phyloP scores from a whole-genome alignment of 371 early-diverging fungal species.

The Actinomortierella ambigua region DNA sequence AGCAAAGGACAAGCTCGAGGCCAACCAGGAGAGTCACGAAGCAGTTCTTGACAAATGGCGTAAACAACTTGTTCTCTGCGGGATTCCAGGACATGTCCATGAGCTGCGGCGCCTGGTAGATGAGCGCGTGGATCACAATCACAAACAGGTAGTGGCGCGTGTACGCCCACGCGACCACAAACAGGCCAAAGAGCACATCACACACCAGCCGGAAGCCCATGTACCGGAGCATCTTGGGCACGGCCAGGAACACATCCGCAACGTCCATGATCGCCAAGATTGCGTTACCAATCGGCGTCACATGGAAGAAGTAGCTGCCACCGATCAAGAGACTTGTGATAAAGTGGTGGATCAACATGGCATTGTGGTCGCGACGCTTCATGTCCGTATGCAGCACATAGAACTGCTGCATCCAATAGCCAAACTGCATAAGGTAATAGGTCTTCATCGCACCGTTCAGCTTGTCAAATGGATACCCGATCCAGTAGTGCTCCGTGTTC shows the following conservation, averaged over 20 bases:
- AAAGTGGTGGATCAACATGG: slow-evolving; percentile 82
- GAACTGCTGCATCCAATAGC: slow-evolving; percentile 83
- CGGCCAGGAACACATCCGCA: slow-evolving; percentile 79
- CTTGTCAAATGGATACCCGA: slow-evolving; percentile 72
- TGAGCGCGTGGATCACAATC: slow-evolving; percentile 60
- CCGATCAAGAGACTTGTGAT: slow-evolving; percentile 74
- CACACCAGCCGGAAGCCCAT: slow-evolving; percentile 60
- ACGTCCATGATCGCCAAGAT: slow-evolving; percentile 84
- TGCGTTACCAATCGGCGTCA: slow-evolving; percentile 80
- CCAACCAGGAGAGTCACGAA: slow-evolving; percentile 64
- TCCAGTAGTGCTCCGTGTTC: slow-evolving; percentile 72
- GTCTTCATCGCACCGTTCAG: slow-evolving; percentile 59
- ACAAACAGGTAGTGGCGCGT: slow-evolving; percentile 77
- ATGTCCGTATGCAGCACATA: slow-evolving; percentile 79
- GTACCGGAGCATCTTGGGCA: slow-evolving; percentile 82
- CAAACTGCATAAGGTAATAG: slow-evolving; percentile 79
- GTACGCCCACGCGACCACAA: slow-evolving; percentile 79
- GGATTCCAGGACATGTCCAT: slow-evolving; percentile 71
- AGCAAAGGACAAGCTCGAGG: slow-evolving; percentile 73
- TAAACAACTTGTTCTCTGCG: slow-evolving; percentile 61
- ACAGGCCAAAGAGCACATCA: slow-evolving; percentile 76
- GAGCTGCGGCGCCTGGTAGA: slow-evolving; percentile 58
- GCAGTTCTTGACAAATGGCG: slow-evolving; percentile 53
- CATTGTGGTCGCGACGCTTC: slow-evolving; percentile 77
- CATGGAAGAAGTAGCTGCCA: slow-evolving; percentile 70